Conservation (phyloP, 805 yeast genomes). For the Jamesozyma piceae region DNA sequence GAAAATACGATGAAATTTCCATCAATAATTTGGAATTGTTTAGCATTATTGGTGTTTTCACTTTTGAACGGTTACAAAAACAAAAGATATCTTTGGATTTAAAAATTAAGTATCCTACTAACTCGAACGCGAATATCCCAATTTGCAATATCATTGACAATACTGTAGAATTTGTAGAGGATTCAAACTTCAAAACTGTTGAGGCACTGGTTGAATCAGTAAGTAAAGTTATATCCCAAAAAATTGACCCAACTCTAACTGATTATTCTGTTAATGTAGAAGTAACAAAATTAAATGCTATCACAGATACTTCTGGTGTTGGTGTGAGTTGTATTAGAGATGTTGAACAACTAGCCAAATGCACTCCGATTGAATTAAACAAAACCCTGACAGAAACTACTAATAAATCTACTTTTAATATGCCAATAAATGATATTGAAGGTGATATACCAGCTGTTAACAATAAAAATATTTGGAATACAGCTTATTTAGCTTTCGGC, state of each 20-base stretch:
- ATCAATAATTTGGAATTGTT: slow-evolving; percentile 49
- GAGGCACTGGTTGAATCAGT: slow-evolving; percentile 80
- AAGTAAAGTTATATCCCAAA: slow-evolving; percentile 45
- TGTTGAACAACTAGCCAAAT: slow-evolving; percentile 30
- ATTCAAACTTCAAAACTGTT: slow-evolving; percentile 79
- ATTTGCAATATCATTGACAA: slow-evolving; percentile 38
- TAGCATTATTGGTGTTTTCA: slow-evolving; percentile 87
- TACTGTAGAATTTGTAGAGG: slow-evolving; percentile 55
- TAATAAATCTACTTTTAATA: slow-evolving; percentile 25
- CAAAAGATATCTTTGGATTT: slow-evolving; percentile 64
- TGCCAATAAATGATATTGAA: slow-evolving; percentile 24
- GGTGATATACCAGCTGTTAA: not conserved
- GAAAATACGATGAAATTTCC: slow-evolving; percentile 18
- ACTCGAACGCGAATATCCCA: slow-evolving; percentile 8
- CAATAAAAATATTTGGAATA: slow-evolving; percentile 13
- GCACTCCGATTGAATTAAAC: not conserved
- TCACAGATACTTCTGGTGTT: slow-evolving; percentile 78
- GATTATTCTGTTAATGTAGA: slow-evolving; percentile 32
- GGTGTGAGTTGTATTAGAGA: slow-evolving; percentile 66
- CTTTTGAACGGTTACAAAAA: slow-evolving; percentile 73
- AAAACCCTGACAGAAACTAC: not conserved
- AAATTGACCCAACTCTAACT: slow-evolving; percentile 17
- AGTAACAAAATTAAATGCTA: slow-evolving; percentile 82
- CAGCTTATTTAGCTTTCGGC: slow-evolving; percentile 79
- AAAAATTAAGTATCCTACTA: slow-evolving; percentile 35